phyloP scores from a whole-genome alignment of 768 basidiomycete species.

The Pleurotus sapidus region DNA sequence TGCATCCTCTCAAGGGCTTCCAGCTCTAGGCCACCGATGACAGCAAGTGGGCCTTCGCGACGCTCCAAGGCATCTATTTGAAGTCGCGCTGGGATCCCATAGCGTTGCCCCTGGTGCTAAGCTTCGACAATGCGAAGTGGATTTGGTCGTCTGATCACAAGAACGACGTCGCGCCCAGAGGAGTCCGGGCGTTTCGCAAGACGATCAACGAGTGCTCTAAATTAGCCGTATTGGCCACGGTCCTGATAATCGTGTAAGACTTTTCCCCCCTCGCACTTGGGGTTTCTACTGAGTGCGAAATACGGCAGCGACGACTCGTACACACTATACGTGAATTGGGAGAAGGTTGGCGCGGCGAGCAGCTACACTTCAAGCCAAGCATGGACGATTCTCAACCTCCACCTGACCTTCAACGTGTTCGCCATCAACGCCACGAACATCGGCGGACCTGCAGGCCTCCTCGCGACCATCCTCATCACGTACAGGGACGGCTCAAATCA shows the following conservation, averaged over 20 bases:
- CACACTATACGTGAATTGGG: conserved; percentile 26
- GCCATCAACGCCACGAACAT: too few species aligned
- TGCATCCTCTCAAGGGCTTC: conserved; percentile 7
- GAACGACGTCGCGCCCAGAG: neutral
- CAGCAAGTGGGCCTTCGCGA: conserved; percentile 18
- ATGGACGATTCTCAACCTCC: conserved; percentile 24
- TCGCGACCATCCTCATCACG: conserved; percentile 17
- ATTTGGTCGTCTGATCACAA: neutral
- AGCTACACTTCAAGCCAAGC: conserved; percentile 18
- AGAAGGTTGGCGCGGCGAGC: conserved; percentile 17
- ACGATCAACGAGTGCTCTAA: neutral
- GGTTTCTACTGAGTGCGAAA: neutral
- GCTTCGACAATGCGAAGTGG: neutral
- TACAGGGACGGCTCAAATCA: conserved; percentile 20
- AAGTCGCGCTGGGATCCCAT: conserved; percentile 17
- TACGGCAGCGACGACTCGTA: conserved; percentile 22
- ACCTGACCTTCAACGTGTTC: conserved; percentile 21
- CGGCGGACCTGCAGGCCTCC: conserved; percentile 17
- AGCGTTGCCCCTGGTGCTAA: neutral
- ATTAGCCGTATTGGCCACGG: conserved; percentile 1
- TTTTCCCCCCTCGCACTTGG: neutral
- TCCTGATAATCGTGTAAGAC: neutral
- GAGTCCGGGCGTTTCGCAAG: neutral
- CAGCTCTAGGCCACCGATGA: conserved; percentile 18
- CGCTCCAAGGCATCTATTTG: conserved; percentile 14